Conservation (phyloP, 495 filamentous ascomycete genomes). For the Lophiotrema nucula region DNA sequence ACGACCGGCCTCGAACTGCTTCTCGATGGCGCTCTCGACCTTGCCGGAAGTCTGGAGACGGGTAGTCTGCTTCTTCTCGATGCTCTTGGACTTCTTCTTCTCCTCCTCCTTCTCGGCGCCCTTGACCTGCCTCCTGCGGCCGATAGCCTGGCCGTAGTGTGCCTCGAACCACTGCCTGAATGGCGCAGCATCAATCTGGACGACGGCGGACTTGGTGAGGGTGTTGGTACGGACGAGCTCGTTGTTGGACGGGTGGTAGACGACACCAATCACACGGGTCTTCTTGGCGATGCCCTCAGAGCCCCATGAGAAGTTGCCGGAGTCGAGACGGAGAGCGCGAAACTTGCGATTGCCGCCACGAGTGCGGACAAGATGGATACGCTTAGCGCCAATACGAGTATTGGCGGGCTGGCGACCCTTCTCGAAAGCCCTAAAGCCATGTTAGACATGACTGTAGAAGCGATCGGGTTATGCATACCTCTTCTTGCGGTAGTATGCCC, state of each 20-base stretch:
- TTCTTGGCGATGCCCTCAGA: conserved; percentile 97
- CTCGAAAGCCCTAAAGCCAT: conserved; percentile 81
- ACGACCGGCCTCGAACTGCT: conserved; percentile 98
- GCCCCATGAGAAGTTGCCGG: conserved; percentile 99
- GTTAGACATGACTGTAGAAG: conserved; percentile 41
- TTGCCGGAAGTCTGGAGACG: conserved; percentile 80
- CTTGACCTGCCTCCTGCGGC: conserved; percentile 77
- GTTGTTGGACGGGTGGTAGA: conserved; percentile 99
- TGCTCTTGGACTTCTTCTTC: conserved; percentile 62
- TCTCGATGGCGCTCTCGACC: conserved; percentile 88
- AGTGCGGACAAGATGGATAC: conserved; percentile 97
- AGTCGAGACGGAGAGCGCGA: conserved; percentile 97
- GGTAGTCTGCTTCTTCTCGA: conserved; percentile 92
- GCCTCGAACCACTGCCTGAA: conserved; percentile 99
- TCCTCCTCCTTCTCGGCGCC: conserved; percentile 52
- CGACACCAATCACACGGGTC: conserved; percentile 95
- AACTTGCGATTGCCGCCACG: conserved; percentile 99
- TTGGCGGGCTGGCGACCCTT: conserved; percentile 98
- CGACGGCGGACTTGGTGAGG: conserved; percentile 95
- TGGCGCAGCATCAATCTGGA: conserved; percentile 96
- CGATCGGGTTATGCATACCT: conserved; percentile 59
- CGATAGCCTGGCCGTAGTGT: conserved; percentile 89
- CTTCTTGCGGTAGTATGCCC: conserved; percentile 88
- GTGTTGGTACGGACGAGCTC: conserved; percentile 99
- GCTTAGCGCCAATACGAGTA: conserved; percentile 98